These are phyloP conservation scores for Candida ficus DNA, from an alignment of 805 yeast genomes.

Conservation along the genomic window DNA sequence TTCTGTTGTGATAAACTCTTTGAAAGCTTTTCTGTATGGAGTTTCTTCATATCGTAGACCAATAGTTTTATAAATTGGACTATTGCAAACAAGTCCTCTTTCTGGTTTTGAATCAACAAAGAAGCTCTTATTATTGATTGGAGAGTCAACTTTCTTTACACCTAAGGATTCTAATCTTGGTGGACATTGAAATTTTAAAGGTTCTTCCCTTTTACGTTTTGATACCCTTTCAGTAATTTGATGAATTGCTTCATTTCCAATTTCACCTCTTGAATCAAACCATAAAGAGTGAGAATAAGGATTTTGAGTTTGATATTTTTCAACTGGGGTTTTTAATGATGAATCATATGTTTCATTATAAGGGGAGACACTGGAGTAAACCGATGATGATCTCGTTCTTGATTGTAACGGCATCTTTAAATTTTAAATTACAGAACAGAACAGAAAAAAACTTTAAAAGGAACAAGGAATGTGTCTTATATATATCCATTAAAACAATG, in stretches of 20 bases:
- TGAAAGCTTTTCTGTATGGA: conserved; percentile 20
- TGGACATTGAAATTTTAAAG: conserved; percentile 5
- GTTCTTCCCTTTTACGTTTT: conserved; percentile 10
- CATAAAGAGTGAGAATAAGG: conserved; percentile 42
- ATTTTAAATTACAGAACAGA: no score
- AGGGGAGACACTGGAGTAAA: not conserved
- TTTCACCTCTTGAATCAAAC: conserved; percentile 31
- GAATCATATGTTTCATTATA: not conserved
- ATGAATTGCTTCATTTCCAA: conserved; percentile 30
- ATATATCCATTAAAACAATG: no score
- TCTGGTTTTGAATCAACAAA: no score
- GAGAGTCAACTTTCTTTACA: conserved; percentile 32
- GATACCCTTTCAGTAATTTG: conserved; percentile 23
- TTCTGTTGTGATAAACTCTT: conserved; percentile 31
- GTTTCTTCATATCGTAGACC: conserved; percentile 7
- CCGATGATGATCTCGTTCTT: conserved; percentile 6
- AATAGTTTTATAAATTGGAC: conserved; percentile 6
- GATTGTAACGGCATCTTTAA: no score
- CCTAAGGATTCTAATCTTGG: conserved; percentile 23
- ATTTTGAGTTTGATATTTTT: conserved; percentile 19
- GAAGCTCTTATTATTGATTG: conserved; percentile 25
- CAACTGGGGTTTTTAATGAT: conserved; percentile 20
- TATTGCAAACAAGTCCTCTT: conserved; percentile 7
- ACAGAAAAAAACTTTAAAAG: no score
- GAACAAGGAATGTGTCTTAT: no score